Percentiles rank a stretch among this genome's conserved stretches.
phyloP scores from a whole-genome alignment of 352 stramenopile species.

The Globisporangium rhizosaccharum region DNA sequence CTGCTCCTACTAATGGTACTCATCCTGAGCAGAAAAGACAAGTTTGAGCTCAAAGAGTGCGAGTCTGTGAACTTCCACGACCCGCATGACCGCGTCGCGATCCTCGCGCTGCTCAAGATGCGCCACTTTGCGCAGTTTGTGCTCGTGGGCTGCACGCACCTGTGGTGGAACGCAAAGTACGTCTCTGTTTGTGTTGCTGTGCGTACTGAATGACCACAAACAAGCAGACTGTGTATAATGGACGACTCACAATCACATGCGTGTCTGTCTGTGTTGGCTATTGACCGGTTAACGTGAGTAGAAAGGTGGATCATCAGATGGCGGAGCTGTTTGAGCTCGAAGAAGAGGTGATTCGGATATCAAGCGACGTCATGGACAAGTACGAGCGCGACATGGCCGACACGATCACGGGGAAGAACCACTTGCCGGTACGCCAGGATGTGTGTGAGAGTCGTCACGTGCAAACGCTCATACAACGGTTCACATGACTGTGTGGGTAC shows the following conservation, averaged over 20 bases:
- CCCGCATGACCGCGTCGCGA: constrained; percentile 78
- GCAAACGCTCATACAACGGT: no score
- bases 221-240: background rate
- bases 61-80: constrained; percentile 86
- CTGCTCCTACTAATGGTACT: background rate
- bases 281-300: constrained; percentile 10
- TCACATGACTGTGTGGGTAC: background rate
- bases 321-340: constrained; percentile 78
- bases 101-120: constrained; percentile 82
- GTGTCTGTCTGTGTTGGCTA: background rate
- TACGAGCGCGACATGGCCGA: constrained; percentile 59
- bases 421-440: constrained; percentile 34
- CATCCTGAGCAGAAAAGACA: constrained; percentile 51
- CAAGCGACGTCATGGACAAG: constrained; percentile 73
- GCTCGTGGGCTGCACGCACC: constrained; percentile 74
- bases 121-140: constrained; percentile 77
- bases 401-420: constrained; percentile 43
- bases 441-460: background rate
- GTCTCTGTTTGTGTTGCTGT: constrained; percentile 7
- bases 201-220: no score
- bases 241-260: background rate
- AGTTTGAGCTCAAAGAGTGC: constrained; percentile 83
- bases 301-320: constrained; percentile 87
- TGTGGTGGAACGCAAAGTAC: constrained; percentile 87
- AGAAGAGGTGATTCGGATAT: constrained; percentile 80